These are phyloP conservation scores for Candida nonsorbophila DNA, from an alignment of 805 yeast species.

Conservation along the genomic window DNA sequence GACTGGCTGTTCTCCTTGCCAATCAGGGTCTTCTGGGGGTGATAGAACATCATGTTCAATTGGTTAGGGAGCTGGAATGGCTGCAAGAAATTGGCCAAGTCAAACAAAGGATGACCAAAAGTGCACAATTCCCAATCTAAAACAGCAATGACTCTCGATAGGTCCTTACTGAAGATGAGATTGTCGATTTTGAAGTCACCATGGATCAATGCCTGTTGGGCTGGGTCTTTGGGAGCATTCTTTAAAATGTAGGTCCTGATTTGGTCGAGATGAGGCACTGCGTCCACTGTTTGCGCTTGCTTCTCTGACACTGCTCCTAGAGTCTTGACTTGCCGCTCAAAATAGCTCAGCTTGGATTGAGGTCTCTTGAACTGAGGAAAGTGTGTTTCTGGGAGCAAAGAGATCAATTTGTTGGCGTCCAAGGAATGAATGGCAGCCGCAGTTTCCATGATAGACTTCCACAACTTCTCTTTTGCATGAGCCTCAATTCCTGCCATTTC, in stretches of 20 bases:
- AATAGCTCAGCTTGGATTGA: slow-evolving; percentile 29
- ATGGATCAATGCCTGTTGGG: slow-evolving; percentile 44
- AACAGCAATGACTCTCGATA: slow-evolving; percentile 46
- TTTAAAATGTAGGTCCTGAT: slow-evolving; percentile 37
- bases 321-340: slow-evolving; percentile 49
- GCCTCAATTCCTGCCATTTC: slow-evolving; percentile 32
- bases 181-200: slow-evolving; percentile 66
- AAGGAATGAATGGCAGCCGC: slow-evolving; percentile 46
- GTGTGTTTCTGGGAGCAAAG: slow-evolving; percentile 39
- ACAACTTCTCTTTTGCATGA: slow-evolving; percentile 22
- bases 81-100: slow-evolving; percentile 52
- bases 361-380: slow-evolving; percentile 36
- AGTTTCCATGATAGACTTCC: slow-evolving; percentile 47
- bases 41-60: slow-evolving; percentile 24
- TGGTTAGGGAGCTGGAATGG: slow-evolving; percentile 43
- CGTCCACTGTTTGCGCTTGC: slow-evolving; percentile 35
- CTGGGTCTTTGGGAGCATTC: slow-evolving; percentile 45
- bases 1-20: slow-evolving; percentile 27
- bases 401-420: slow-evolving; percentile 37
- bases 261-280: slow-evolving; percentile 42
- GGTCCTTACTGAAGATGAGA: slow-evolving; percentile 53
- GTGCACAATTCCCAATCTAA: slow-evolving; percentile 67
- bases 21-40: slow-evolving; percentile 21
- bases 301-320: slow-evolving; percentile 36
- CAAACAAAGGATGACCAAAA: slow-evolving; percentile 60